These are phyloP conservation scores for Fusarium redolens DNA, from an alignment of 2,329 filamentous ascomycete species.

Conservation along the genomic window DNA sequence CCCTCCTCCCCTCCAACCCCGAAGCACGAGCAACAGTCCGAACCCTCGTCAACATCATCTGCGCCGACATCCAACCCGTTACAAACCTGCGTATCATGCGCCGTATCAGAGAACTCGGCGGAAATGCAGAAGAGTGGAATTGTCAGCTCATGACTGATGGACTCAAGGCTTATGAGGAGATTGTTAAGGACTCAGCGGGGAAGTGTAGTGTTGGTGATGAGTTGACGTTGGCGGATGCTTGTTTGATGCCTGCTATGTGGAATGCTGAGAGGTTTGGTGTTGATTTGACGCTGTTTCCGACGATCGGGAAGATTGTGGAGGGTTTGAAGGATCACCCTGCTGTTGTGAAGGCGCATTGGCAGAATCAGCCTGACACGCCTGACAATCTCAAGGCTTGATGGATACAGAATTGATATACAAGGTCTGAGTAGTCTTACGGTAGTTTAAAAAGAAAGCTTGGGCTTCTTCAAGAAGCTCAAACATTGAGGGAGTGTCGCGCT, in stretches of 20 bases:
- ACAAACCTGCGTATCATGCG: slow-evolving; percentile 67
- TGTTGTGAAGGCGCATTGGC: slow-evolving; percentile 65
- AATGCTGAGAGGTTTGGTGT: slow-evolving; percentile 66
- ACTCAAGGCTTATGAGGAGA: slow-evolving; percentile 66
- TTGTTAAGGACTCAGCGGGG: slow-evolving; percentile 55
- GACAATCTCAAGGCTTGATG: slow-evolving; percentile 44
- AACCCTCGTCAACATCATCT: slow-evolving; percentile 65
- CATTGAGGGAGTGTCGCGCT: neutral
- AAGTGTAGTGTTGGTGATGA: slow-evolving; percentile 66
- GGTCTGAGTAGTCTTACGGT: neutral
- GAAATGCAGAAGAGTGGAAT: slow-evolving; percentile 61
- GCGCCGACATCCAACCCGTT: slow-evolving; percentile 68
- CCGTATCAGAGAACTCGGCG: slow-evolving; percentile 58
- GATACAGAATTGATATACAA: neutral
- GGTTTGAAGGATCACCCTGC: slow-evolving; percentile 61
- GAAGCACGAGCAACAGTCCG: slow-evolving; percentile 62
- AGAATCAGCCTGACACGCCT: slow-evolving; percentile 62
- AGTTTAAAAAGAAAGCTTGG: neutral
- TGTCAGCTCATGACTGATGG: slow-evolving; percentile 62
- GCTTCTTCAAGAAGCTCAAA: neutral
- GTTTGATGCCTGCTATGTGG: slow-evolving; percentile 68
- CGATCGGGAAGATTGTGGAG: slow-evolving; percentile 57
- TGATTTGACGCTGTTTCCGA: slow-evolving; percentile 61
- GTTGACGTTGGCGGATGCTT: slow-evolving; percentile 68
- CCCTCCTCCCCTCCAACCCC: slow-evolving; percentile 61